Percentiles rank a stretch among this genome's conserved stretches.
Conservation (phyloP, 768 basidiomycete genomes). For the Mrakia blollopis region DNA sequence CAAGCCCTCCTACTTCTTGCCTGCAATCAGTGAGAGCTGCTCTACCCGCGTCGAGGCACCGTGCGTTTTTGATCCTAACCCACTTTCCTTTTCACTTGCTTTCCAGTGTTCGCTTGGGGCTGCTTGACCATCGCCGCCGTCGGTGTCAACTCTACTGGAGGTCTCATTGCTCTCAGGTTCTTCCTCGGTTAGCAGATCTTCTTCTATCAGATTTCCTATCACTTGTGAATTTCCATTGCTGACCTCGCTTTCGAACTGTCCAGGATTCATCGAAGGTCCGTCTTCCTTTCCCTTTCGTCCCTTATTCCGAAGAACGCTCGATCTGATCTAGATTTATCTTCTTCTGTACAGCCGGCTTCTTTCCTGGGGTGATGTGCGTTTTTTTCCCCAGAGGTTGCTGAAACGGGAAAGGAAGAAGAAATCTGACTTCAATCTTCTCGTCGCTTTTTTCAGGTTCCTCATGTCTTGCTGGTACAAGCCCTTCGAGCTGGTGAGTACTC, state of each 20-base stretch:
- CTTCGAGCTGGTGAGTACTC: constrained; percentile 38
- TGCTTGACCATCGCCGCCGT: neutral
- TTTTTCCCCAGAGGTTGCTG: no score
- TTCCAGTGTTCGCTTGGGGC: neutral
- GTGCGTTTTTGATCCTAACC: no score
- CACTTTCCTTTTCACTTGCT: neutral
- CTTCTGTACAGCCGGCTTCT: constrained; percentile 39
- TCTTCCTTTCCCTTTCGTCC: neutral
- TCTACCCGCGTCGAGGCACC: no score
- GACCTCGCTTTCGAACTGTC: neutral
- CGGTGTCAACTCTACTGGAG: neutral
- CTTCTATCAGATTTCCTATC: no score
- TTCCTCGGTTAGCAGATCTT: constrained; percentile 37
- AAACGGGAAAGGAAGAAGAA: neutral
- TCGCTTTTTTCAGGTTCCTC: constrained; percentile 34
- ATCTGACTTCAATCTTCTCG: constrained; percentile 16
- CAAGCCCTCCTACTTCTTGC: constrained; percentile 18
- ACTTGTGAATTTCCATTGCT: no score
- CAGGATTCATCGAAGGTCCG: neutral
- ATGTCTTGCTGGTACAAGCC: constrained; percentile 39
- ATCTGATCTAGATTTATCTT: neutral
- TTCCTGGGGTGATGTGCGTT: neutral
- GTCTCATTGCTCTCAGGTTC: constrained; percentile 8
- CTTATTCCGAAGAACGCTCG: neutral
- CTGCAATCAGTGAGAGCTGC: neutral